phyloP scores from a whole-genome alignment of 148 eudicot species.

The Heliosperma pusillum region DNA sequence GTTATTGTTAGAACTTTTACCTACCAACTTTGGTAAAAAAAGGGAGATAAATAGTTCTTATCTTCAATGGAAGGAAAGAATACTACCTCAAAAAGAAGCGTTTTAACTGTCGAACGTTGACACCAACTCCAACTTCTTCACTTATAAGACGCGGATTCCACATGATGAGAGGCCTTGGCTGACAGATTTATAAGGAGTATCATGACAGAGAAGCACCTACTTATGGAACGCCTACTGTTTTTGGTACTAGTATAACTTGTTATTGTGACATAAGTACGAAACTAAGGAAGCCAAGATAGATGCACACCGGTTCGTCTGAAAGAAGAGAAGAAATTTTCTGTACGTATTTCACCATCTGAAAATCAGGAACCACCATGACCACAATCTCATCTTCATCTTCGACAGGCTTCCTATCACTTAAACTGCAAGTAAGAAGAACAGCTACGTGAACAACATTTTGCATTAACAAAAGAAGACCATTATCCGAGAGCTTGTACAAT shows the following conservation, averaged over 20 bases:
- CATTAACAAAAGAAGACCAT: not conserved
- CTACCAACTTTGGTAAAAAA: not conserved
- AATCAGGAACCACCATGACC: conserved; percentile 97
- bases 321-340: conserved; percentile 71
- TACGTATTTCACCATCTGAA: conserved; percentile 90
- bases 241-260: not conserved
- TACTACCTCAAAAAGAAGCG: conserved; percentile 69
- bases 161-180: conserved; percentile 99
- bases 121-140: conserved; percentile 94
- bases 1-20: not conserved
- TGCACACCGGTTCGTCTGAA: conserved; percentile 94
- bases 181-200: conserved; percentile 25
- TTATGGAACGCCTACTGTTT: not conserved
- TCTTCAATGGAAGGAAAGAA: not conserved
- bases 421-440: conserved; percentile 39
- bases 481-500: not conserved
- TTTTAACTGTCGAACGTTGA: conserved; percentile 75
- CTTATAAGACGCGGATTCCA: conserved; percentile 98
- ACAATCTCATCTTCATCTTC: conserved; percentile 78
- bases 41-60: not conserved
- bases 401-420: conserved; percentile 96
- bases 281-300: conserved; percentile 8
- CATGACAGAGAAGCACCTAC: conserved; percentile 8
- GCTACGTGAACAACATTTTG: not conserved
- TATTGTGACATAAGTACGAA: not conserved